Base-by-base conservation (phyloP, 2,329 filamentous ascomycete genomes). In the Periconia digitata region DNA sequence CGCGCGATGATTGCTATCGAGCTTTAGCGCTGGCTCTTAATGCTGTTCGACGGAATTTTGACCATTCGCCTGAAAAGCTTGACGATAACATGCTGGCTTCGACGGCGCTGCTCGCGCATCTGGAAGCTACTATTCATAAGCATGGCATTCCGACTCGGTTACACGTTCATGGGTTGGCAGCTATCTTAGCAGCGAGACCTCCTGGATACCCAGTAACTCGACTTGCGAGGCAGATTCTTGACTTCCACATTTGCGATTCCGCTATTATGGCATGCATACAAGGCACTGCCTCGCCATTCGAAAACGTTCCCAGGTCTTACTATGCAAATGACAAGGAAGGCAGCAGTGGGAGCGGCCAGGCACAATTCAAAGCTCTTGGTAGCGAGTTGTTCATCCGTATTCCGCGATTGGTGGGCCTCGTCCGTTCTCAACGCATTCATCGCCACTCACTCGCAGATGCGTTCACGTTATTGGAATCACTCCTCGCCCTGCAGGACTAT, bases 161-260 rank as follows among this genome's bases (percentile, higher is more conserved):
- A 6, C 27, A 32, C 10, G 10, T 32, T 32, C 5, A 10, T 6
- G 27, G 27, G 3, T 15, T 32, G 10, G 27, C 27, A 13, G 27
- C 27, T 5, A 32, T 32, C 8, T 3, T 32, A 5, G n/a, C 46
- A n/a, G 43, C 51, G 44, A 45, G 54, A 38, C 34, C 48, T 29
- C 34, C 40, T 40, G 48, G 36, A 23, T 52, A 52, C 44, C 51
- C 51, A 32, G 46, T 56, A 23, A 48, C 54, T 22, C 43, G 44
- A 34, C 49, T 56, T 50, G 54, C 54, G 34, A 52, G 54, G 40
- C 48, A 56, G 24, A 54, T 56, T 13, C 44, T 56, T 38, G 48
- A 56, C 39, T 56, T 56, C 38, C 51, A 56, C 39, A 44, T 44
- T 48, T 51, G 49, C 27, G 54, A 54, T 43, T 47, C 54, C 34